Evolutionary conservation across 2,329 filamentous ascomycete genomes (phyloP).

Genomic region (Colletotrichum sp.): DNA sequence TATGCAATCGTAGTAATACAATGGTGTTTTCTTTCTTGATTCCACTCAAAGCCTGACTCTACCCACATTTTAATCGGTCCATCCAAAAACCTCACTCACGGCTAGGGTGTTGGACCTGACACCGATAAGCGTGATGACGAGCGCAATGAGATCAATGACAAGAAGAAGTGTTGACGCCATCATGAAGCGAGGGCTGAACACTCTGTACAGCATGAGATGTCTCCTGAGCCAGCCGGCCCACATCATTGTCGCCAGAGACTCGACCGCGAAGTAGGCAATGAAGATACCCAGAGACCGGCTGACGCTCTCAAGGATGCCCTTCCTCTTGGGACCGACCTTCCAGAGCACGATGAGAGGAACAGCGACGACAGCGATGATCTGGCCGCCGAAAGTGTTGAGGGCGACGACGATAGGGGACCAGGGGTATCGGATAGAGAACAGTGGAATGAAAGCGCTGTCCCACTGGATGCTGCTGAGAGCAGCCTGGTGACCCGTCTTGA

Average conservation of each 20-base stretch:
- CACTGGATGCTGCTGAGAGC: conserved; percentile 88
- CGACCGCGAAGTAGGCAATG: conserved; percentile 79
- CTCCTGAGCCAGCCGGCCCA: conserved; percentile 88
- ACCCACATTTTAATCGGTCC: conserved; percentile 51
- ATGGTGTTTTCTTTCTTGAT: neutral
- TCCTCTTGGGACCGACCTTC: conserved; percentile 83
- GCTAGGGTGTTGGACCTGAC: conserved; percentile 78
- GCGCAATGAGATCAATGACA: conserved; percentile 76
- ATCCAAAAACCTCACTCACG: conserved; percentile 89
- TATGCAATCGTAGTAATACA: neutral
- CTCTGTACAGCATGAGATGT: conserved; percentile 95
- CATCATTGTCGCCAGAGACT: conserved; percentile 84
- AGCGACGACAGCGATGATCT: conserved; percentile 80
- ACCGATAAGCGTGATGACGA: conserved; percentile 75
- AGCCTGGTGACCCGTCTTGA: conserved; percentile 97
- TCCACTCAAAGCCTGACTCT: neutral
- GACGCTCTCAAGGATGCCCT: conserved; percentile 71
- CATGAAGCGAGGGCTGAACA: conserved; percentile 93
- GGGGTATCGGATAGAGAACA: conserved; percentile 83
- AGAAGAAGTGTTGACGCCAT: conserved; percentile 74
- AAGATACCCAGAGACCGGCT: conserved; percentile 77
- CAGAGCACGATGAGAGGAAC: conserved; percentile 85
- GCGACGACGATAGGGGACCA: conserved; percentile 84
- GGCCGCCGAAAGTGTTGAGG: conserved; percentile 88
- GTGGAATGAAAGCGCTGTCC: conserved; percentile 92